phyloP scores from a whole-genome alignment of 192 early-diverging fungal species.

The Gryganskiella cystojenkinii region DNA sequence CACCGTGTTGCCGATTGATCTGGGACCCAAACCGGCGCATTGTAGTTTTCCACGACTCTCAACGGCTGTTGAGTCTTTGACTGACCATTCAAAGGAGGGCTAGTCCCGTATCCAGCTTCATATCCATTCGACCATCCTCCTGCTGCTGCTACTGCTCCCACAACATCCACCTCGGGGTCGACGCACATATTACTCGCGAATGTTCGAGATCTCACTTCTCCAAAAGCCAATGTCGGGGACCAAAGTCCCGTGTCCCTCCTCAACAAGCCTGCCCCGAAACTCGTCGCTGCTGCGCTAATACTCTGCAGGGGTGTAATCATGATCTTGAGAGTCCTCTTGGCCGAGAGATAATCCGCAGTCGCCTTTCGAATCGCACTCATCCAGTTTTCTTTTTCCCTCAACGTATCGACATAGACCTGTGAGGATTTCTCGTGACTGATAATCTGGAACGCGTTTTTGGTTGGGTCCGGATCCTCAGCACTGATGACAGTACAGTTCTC shows the following conservation, averaged over 20 bases:
- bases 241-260: slow-evolving; percentile 36
- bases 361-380: slow-evolving; percentile 68
- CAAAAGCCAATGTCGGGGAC: slow-evolving; percentile 14
- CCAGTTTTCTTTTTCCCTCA: slow-evolving; percentile 70
- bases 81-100: no score
- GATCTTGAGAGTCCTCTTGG: slow-evolving; percentile 71
- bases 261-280: slow-evolving; percentile 26
- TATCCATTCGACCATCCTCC: background rate
- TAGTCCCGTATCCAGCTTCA: background rate
- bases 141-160: background rate
- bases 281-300: slow-evolving; percentile 31
- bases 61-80: slow-evolving; percentile 41
- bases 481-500: slow-evolving; percentile 66
- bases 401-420: slow-evolving; percentile 71
- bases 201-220: slow-evolving; percentile 6
- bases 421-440: slow-evolving; percentile 85
- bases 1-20: slow-evolving; percentile 73
- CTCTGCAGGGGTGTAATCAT: slow-evolving; percentile 39
- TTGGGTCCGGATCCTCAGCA: slow-evolving; percentile 60
- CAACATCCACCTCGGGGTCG: slow-evolving; percentile 8
- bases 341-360: slow-evolving; percentile 64
- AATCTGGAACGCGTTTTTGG: slow-evolving; percentile 79
- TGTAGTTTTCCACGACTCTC: slow-evolving; percentile 74
- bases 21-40: slow-evolving; percentile 79
- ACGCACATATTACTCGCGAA: slow-evolving; percentile 3